phyloP scores from a whole-genome alignment of 2,329 filamentous ascomycete species.

The Ophiostoma sp. region DNA sequence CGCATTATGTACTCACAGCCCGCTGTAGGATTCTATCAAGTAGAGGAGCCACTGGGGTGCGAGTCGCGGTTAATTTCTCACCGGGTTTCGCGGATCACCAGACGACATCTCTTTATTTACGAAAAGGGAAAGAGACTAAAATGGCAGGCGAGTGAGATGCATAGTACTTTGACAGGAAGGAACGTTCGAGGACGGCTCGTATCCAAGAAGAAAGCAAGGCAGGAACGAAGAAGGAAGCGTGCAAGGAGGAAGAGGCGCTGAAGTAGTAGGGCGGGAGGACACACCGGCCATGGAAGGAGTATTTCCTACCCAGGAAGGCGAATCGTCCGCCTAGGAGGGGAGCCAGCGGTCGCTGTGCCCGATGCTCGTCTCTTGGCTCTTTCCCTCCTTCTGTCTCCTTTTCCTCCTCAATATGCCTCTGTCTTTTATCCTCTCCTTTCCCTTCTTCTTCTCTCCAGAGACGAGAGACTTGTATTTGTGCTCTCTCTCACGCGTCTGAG shows the following conservation, averaged over 20 bases:
- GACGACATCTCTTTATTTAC: not conserved
- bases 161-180: not conserved
- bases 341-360: constrained; percentile 1
- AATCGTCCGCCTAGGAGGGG: not conserved
- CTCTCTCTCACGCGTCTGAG: not conserved
- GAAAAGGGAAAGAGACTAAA: not conserved
- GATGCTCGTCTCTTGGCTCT: not conserved
- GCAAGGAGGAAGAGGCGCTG: constrained; percentile 4
- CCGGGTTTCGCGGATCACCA: not conserved
- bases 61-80: constrained; percentile 4
- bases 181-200: not conserved
- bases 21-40: not conserved
- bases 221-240: not conserved
- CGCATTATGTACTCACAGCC: not conserved
- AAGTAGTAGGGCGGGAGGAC: not conserved
- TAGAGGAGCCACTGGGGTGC: not conserved
- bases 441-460: not conserved
- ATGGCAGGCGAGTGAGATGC: not conserved
- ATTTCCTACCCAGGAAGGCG: not conserved
- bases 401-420: not conserved
- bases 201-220: not conserved
- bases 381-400: not conserved
- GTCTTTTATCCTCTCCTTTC: not conserved
- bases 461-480: no score
- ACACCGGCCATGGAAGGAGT: not conserved